phyloP scores from a whole-genome alignment of 805 yeast species.

The Yarrowia deformans region DNA sequence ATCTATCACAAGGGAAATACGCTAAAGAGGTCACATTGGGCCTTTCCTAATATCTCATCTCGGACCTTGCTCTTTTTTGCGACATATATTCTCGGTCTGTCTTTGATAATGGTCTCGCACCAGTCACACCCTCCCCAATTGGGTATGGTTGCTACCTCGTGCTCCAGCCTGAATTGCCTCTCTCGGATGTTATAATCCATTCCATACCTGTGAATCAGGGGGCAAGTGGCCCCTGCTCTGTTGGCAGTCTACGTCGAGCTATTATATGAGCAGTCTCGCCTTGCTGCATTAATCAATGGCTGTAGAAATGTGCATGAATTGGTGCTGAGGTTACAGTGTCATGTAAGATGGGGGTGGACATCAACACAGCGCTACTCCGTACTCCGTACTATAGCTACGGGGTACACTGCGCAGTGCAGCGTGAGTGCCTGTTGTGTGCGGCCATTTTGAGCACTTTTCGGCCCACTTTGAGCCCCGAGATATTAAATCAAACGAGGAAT shows the following conservation, averaged over 20 bases:
- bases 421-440: neutral
- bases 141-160: conserved; percentile 11
- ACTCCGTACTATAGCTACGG: no score
- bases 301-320: conserved; percentile 9
- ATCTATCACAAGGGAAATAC: neutral
- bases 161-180: neutral
- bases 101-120: neutral
- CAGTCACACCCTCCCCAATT: neutral
- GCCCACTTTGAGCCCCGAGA: neutral
- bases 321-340: conserved; percentile 11
- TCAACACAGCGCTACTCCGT: neutral
- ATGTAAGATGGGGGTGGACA: neutral
- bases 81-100: neutral
- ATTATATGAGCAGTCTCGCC: neutral
- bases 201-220: neutral
- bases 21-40: neutral
- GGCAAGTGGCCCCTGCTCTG: neutral
- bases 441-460: neutral
- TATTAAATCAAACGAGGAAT: neutral
- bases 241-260: neutral
- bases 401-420: no score
- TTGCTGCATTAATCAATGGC: neutral
- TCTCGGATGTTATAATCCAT: neutral
- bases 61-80: conserved; percentile 1
- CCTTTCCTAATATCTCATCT: neutral